Conservation (phyloP, 345 rosid species). For the Arabidopsis arenosa region DNA sequence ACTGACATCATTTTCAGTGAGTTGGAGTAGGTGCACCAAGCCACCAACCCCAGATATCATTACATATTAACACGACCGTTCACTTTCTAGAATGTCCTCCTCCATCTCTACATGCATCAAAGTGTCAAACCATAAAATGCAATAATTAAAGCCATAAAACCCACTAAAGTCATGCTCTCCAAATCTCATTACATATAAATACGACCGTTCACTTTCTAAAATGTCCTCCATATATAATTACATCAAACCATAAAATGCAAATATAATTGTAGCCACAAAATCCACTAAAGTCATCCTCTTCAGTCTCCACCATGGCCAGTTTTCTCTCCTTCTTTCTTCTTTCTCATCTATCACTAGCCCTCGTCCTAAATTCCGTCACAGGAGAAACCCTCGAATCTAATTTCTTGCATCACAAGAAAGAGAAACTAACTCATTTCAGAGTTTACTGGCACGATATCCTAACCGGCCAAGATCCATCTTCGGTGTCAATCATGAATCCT, state of each 20-base stretch:
- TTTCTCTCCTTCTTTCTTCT: constrained; percentile 19
- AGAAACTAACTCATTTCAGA: constrained; percentile 64
- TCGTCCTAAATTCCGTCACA: not conserved
- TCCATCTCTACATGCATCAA: not conserved
- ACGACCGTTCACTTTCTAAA: constrained; percentile 12
- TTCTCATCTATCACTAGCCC: constrained; percentile 20
- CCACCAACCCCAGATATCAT: constrained; percentile 34
- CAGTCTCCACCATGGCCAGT: constrained; percentile 27
- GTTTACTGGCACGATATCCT: constrained; percentile 71
- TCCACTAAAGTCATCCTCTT: constrained; percentile 12
- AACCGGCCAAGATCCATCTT: constrained; percentile 53
- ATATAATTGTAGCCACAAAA: constrained; percentile 22
- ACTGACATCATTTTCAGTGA: not conserved
- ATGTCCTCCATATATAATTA: not conserved
- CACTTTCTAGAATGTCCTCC: constrained; percentile 24
- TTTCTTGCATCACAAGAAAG: constrained; percentile 45
- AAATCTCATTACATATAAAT: too few species aligned
- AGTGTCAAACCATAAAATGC: not conserved
- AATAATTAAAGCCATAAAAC: constrained; percentile 11
- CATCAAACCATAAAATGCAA: not conserved
- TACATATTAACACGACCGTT: constrained; percentile 8
- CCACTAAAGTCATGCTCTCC: not conserved
- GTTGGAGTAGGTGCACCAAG: constrained; percentile 38
- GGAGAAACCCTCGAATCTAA: constrained; percentile 42
- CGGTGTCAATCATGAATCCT: constrained; percentile 44